Base-by-base conservation (phyloP, 257 asterid genomes). In the Avicennia marina region DNA sequence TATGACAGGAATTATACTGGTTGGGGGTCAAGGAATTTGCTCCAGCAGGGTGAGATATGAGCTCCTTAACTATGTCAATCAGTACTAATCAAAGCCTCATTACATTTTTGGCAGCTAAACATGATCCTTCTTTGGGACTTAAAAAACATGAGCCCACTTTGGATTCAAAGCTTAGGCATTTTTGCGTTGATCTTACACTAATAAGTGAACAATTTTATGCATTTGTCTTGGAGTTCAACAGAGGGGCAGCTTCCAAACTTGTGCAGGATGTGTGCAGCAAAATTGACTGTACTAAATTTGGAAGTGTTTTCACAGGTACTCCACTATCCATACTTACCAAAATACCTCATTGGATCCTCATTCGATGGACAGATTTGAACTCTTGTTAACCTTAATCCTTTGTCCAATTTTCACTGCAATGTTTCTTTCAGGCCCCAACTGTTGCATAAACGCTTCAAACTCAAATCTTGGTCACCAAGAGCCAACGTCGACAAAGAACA, bases 401-500 rank as follows among this genome's bases (percentile, higher is more conserved):
- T 7, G 4, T 26, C 11, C 4, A 49, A 24, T 43, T 19, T 40
- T 43, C 2, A 11, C 11, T 32, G 5, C 7, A 7, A 27, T 62
- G 9, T 42, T 18, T 29, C 7, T 11, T 17, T 7, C 52, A 87
- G 94, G 95, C 3, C 86, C 83, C 5, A 87, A 87, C 54, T 87
- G 95, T 36, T 85, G 89, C 57, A 48, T 80, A 44, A 80, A 82
- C 66, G 65, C 90, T 50, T 83, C 95, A 45, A 66, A 16, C 7
- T 49, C 79, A 12, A 61, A 45, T 53, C 75, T 79, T 0, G 54
- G 44, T 18, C 75, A 70, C 60, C 78, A 69, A 44, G 83, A 87
- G 44, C 79, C 95, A 53, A 86, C 95, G 0, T 72, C 95, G 2
- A 82, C 95, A 8, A 86, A 80, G 70, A 86, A 83, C 70, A 71